Base-by-base conservation (phyloP, 805 yeast genomes). In the Yarrowia hollandica region DNA sequence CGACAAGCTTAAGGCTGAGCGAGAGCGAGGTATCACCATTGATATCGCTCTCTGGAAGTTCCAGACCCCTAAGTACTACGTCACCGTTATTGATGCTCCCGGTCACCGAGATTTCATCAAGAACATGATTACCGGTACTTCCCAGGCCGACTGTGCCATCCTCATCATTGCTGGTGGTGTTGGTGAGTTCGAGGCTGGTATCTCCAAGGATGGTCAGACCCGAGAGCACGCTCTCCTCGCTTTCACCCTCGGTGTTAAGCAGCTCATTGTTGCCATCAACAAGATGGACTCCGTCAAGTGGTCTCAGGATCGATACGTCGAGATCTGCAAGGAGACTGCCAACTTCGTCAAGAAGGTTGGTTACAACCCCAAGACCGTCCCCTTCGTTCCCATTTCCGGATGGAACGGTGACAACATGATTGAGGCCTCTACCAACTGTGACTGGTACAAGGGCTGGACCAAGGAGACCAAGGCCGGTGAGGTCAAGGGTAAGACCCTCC, bases 21-120 rank as follows among this genome's bases (percentile, higher is more conserved):
- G 96, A 79, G 92, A 87, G 79, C 87, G 96, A 82, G 96, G 96
- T 86, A 89, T 89, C 82, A 89, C 96, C 75, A 89, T 89, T 72
- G 96, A 89, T 77, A 88, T 89, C 70, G 92, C 95, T 77, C 82
- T 88, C 73, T 86, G 95, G 86, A 85, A 86, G 80, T 88, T 89
- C 84, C 92, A 87, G 80, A 88, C 96, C 75, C 90, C 90, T 72
- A 86, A 85, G 77, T 86, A 83, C 82, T 80, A 84, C 74, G 94
- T 88, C 73, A 89, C 96, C 72, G 94, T 89, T 73, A 88, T 88
- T 74, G 96, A 88, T 75, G 95, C 96, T 69, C 96, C 96, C 77
- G 96, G 96, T 75, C 96, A 88, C 86, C 85, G 92, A 80, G 96
- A 88, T 83, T 88, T 88, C 86, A 88, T 88, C 82, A 88, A 89